phyloP scores from a whole-genome alignment of 139 green algal genomes.

The Astrephomene gubernaculifera region DNA sequence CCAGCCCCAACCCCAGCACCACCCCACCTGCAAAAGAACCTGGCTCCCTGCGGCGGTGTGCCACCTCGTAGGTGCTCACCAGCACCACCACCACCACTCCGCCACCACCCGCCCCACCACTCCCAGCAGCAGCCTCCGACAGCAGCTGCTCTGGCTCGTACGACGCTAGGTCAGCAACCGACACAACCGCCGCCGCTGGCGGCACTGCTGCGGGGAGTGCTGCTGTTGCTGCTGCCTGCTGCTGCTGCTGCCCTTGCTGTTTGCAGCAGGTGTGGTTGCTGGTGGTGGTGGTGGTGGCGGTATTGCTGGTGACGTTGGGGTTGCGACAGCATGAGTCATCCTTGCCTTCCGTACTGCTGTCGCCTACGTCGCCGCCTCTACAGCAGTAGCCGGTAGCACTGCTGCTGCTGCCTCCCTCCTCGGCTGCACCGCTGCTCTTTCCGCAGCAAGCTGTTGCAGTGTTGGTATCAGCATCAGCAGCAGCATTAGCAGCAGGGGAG shows the following conservation, averaged over 20 bases:
- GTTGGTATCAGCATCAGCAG: too few relatives aligned
- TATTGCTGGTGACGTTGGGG: too few relatives aligned
- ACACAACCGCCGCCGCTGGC: too few relatives aligned
- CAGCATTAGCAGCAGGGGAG: neutral
- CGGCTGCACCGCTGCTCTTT: too few relatives aligned
- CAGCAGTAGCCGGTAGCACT: neutral
- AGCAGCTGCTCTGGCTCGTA: constrained; percentile 53
- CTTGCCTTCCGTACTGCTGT: too few relatives aligned
- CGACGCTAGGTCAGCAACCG: neutral
- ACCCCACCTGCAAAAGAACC: constrained; percentile 67
- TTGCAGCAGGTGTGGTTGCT: neutral
- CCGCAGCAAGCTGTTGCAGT: too few relatives aligned
- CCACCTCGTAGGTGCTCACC: constrained; percentile 68
- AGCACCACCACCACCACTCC: constrained; percentile 64
- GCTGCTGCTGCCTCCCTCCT: too few relatives aligned
- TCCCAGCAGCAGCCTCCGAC: constrained; percentile 10
- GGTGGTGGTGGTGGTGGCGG: neutral
- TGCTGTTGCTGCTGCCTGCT: too few relatives aligned
- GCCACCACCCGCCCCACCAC: too few relatives aligned
- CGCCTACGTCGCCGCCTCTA: neutral
- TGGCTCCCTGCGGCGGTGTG: constrained; percentile 53
- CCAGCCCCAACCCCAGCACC: too few relatives aligned
- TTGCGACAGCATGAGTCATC: too few relatives aligned
- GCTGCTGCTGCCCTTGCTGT: neutral
- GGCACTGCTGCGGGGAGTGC: neutral